phyloP scores from a whole-genome alignment of 768 basidiomycete species.

The Naganishia friedmannii region DNA sequence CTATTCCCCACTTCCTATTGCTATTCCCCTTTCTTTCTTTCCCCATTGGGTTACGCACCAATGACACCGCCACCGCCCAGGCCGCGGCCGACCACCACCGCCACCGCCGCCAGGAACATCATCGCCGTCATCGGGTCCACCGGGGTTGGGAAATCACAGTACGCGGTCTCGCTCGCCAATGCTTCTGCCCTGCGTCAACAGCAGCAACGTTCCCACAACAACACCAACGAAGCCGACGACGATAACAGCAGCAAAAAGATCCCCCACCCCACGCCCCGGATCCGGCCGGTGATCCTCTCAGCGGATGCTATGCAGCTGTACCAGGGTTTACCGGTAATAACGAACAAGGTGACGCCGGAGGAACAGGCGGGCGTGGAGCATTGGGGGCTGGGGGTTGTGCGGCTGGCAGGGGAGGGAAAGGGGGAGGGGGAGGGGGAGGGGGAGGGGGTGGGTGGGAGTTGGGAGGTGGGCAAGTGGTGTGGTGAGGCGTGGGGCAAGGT shows the following conservation, averaged over 20 bases:
- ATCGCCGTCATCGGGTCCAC: slow-evolving; percentile 90
- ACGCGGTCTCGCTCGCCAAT: slow-evolving; percentile 57
- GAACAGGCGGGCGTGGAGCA: slow-evolving; percentile 82
- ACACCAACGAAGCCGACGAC: no score
- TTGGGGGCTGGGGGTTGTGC: slow-evolving; percentile 80
- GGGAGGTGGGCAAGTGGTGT: slow-evolving; percentile 63
- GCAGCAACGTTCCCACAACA: no score
- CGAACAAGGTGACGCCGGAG: slow-evolving; percentile 78
- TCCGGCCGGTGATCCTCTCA: slow-evolving; percentile 66
- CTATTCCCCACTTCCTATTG: no score
- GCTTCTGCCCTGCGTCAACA: slow-evolving; percentile 3
- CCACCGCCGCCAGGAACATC: slow-evolving; percentile 45
- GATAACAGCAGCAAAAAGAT: no score
- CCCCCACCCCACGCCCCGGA: not conserved
- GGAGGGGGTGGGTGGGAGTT: slow-evolving; percentile 55
- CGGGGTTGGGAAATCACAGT: slow-evolving; percentile 87
- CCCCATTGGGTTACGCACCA: no score
- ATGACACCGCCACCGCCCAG: no score
- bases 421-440: no score
- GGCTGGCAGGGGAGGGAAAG: slow-evolving; percentile 67
- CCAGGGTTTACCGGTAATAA: slow-evolving; percentile 82
- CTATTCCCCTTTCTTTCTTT: no score
- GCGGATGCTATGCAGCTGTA: slow-evolving; percentile 99
- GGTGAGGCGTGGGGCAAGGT: slow-evolving; percentile 74
- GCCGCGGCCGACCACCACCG: no score